These are phyloP conservation scores for Rhododendron vialii DNA, from an alignment of 148 eudicot genomes.

Conservation along the genomic window DNA sequence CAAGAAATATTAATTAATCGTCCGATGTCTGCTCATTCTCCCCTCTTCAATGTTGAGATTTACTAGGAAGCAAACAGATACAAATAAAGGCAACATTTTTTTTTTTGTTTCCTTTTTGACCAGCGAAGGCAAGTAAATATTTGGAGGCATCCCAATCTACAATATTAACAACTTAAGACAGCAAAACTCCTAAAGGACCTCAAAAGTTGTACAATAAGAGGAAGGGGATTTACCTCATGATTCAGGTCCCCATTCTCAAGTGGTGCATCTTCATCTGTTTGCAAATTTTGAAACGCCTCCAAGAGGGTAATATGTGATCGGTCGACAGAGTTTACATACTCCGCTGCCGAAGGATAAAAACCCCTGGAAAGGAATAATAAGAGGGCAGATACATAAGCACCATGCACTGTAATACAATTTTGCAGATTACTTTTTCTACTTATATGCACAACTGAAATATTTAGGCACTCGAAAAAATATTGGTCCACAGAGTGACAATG, in stretches of 20 bases:
- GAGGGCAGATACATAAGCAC: neutral
- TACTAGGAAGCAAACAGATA: neutral
- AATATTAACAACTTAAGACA: neutral
- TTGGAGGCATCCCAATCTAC: neutral
- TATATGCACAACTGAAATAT: neutral
- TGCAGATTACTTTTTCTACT: neutral
- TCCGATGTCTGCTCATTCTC: neutral
- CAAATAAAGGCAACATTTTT: neutral
- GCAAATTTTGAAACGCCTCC: constrained; percentile 81
- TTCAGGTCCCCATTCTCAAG: constrained; percentile 75
- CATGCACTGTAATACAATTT: neutral
- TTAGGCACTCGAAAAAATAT: neutral
- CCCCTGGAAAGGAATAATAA: constrained; percentile 44
- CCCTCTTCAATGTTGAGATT: neutral
- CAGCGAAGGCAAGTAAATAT: neutral
- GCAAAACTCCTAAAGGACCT: neutral
- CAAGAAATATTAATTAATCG: neutral
- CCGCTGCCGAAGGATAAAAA: constrained; percentile 66
- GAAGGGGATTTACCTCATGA: constrained; percentile 56
- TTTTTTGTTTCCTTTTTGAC: neutral
- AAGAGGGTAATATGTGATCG: constrained; percentile 74
- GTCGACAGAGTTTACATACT: constrained; percentile 63
- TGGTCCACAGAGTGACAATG: neutral
- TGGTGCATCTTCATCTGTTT: constrained; percentile 64
- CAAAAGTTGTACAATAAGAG: neutral